These are phyloP conservation scores for Rhexocercosporidium sp. DNA, from an alignment of 2,329 filamentous ascomycete genomes.

Conservation along the genomic window DNA sequence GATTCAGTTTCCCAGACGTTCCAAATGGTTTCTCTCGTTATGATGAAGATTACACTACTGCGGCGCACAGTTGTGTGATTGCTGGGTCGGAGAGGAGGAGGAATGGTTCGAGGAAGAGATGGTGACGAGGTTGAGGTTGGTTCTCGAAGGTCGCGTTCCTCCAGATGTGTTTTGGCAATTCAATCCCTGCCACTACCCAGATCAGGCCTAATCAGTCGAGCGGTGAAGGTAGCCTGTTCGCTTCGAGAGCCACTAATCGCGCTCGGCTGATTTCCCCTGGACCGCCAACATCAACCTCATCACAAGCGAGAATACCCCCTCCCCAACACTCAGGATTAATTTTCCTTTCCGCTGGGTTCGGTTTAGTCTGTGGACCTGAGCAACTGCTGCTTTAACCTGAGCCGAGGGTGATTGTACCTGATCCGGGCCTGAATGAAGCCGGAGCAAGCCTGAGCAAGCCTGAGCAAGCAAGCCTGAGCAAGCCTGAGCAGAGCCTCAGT, in stretches of 20 bases:
- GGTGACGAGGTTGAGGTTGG: background rate
- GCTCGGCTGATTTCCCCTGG: background rate
- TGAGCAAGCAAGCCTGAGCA: no score
- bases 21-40: background rate
- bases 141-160: slow-evolving; percentile 1
- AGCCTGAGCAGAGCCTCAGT: no score
- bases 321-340: no score
- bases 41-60: background rate
- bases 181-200: background rate
- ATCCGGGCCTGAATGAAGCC: no score
- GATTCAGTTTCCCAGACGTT: background rate
- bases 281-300: background rate
- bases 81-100: background rate
- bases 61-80: background rate
- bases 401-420: no score
- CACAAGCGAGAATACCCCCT: background rate
- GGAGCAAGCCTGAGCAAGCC: no score
- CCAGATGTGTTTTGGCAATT: background rate
- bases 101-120: background rate
- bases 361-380: no score
- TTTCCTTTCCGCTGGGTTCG: no score
- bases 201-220: background rate
- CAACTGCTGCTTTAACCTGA: no score
- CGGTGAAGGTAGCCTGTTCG: background rate
- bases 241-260: background rate